Percentiles rank a stretch among this genome's conserved stretches.
Conservation (phyloP, 2,329 filamentous ascomycete species). For the Cadophora sp. region DNA sequence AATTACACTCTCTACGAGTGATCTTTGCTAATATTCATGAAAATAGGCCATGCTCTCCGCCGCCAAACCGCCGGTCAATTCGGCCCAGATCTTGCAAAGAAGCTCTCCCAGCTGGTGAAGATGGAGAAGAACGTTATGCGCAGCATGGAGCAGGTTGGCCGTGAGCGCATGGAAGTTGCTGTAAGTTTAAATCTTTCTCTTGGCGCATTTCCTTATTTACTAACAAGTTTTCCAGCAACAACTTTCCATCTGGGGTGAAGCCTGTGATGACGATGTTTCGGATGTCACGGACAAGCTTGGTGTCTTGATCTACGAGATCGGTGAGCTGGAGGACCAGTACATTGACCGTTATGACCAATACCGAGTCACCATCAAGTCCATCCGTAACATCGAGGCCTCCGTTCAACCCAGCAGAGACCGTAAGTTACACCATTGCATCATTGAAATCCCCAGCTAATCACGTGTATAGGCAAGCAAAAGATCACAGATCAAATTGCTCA, state of each 20-base stretch:
- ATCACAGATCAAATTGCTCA: conserved; percentile 99
- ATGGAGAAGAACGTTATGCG: conserved; percentile 99
- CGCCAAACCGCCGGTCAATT: conserved; percentile 79
- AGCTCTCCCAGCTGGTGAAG: conserved; percentile 97
- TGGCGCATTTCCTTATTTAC: conserved; percentile 10
- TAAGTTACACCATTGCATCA: conserved; percentile 54
- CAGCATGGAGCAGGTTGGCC: conserved; percentile 91
- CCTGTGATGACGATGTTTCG: conserved; percentile 94
- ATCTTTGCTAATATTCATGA: conserved; percentile 60
- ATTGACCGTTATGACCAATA: conserved; percentile 99
- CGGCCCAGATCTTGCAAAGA: conserved; percentile 87
- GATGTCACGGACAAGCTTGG: conserved; percentile 99
- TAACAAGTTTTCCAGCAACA: conserved; percentile 73
- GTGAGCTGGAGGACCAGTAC: conserved; percentile 95
- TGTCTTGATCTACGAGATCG: conserved; percentile 90
- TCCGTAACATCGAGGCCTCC: conserved; percentile 97
- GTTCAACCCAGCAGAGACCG: conserved; percentile 98
- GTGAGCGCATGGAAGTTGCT: conserved; percentile 97
- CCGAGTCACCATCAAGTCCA: conserved; percentile 98
- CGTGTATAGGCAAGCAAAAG: conserved; percentile 85
- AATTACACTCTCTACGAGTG: background rate
- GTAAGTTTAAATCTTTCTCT: conserved; percentile 63
- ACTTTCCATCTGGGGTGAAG: conserved; percentile 97
- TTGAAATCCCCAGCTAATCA: conserved; percentile 33
- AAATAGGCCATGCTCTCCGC: conserved; percentile 77